Base-by-base conservation (phyloP, 2,329 filamentous ascomycete species). In the Ceratocystis ficicola region DNA sequence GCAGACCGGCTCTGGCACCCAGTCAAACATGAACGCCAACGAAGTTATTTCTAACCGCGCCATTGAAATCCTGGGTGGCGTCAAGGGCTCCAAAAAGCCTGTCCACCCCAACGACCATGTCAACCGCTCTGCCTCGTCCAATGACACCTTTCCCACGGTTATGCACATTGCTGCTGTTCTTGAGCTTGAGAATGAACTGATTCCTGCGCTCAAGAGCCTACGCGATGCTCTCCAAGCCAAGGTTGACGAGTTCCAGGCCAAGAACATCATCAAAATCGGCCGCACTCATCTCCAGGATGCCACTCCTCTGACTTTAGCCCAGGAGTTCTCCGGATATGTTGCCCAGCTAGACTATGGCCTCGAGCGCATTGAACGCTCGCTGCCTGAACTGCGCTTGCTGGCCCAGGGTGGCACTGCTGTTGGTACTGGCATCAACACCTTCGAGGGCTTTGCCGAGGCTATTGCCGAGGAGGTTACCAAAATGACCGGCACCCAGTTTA, bases 1-100 rank as follows among this genome's bases (percentile, higher is more conserved):
- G 94, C 94, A 99, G 82, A 99, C 94, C 65, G 94, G 94, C 70
- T 97, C 94, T 63, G 94, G 94, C 75, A 97, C 94, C 36, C 94
- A 97, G 82, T 96, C 92, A 77, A 97, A 96, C 85, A 97, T 97
- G 94, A 99, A 99, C 80, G 92, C 93, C 75, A 99, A 99, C 81
- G 94, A 99, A 77, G 94, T 99, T 77, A 97, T 99, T 77, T 96
- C 93, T 70, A 99, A 97, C 84, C 90, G 94, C 70, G 94, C 94
- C 70, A 97, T 97, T 77, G 93, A 97, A 81, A 95, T 97, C 70
- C 83, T 97, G 65, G 94, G 94, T 72, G 94, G 94, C 72, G 83
- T 83, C 70, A 96, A 91, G 89, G 94, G 94, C 72, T 87, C 81
- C 84, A 97, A 97, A 87, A 96, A 95, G 82, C 94, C 94, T 32